Evolutionary conservation across 1,139 yeast genomes (phyloP), one percentile per base, ranked within the genome.

Genomic region (Suhomyces choctaworum): DNA sequence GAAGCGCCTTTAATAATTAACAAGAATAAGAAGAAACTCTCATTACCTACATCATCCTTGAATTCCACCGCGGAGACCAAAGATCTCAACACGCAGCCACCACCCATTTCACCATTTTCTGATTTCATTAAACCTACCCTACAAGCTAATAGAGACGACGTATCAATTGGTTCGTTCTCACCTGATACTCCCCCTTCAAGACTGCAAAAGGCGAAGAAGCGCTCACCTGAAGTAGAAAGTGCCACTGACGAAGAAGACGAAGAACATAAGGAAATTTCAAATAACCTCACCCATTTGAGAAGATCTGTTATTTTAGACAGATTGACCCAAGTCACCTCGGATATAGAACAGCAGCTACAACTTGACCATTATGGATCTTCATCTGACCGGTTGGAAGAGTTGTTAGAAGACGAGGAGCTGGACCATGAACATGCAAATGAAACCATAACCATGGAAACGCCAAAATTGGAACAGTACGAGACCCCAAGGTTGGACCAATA

Each of bases 231-330:
- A 32, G 46, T 32, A 5, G 27, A 20, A 19, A 42, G 32, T 11
- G 44, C 36, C 9, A 42, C 33, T 3, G 45, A 36, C 10, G 44
- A 36, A 6, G 40, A 34, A 16, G 46, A 36, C 16, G 44, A 39
- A n/a, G 47, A 51, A 7, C 41, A 31, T 29, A 33, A 31, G 10
- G 46, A 42, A 22, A 38, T 37, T 16, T 24, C 39, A 13, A 37
- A 35, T 23, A 37, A 35, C 13, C 34, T 39, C 24, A 31, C 44
- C 7, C 44, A 41, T 29, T 49, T 66, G 19, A 54, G 72, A 37
- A 46, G 74, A 27, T 63, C 72, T 2, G 62, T 63, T 19, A 64
- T 69, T 17, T 54, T 70, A 32, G 73, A 68, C 36, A 52, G 67
- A 25, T 54, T 70, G 31, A 63, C 64, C 16, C 62, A 66, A 40